These are phyloP conservation scores for Collariella sp. DNA, from an alignment of 495 filamentous ascomycete genomes.

Conservation along the genomic window DNA sequence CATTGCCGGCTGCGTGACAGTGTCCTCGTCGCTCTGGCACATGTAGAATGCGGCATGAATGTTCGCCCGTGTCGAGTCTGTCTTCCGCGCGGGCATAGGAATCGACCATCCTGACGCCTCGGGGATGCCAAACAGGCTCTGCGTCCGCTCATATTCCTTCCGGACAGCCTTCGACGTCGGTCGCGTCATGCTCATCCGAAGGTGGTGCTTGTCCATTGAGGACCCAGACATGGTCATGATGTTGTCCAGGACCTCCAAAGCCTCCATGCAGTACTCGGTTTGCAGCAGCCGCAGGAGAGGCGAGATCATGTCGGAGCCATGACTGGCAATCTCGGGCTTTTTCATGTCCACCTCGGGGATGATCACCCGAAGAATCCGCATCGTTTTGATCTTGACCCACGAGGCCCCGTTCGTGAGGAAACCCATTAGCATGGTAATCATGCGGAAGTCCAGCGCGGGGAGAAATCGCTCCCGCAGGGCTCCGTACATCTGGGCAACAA, in stretches of 20 bases:
- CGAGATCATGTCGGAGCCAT: slow-evolving; percentile 92
- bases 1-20: slow-evolving; percentile 55
- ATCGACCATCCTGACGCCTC: slow-evolving; percentile 95
- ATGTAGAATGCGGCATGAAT: slow-evolving; percentile 97
- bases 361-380: slow-evolving; percentile 78
- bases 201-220: slow-evolving; percentile 83
- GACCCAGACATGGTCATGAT: slow-evolving; percentile 92
- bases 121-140: slow-evolving; percentile 93
- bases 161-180: slow-evolving; percentile 71
- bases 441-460: slow-evolving; percentile 72
- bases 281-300: slow-evolving; percentile 84
- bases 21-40: slow-evolving; percentile 48
- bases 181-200: slow-evolving; percentile 93
- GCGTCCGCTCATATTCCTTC: slow-evolving; percentile 89
- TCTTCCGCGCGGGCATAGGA: slow-evolving; percentile 83
- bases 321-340: slow-evolving; percentile 76
- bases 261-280: slow-evolving; percentile 87
- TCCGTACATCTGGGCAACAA: slow-evolving; percentile 63
- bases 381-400: slow-evolving; percentile 86
- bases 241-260: slow-evolving; percentile 81
- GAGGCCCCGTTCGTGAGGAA: slow-evolving; percentile 77
- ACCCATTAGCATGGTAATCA: slow-evolving; percentile 84
- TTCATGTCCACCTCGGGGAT: slow-evolving; percentile 92
- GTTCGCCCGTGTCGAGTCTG: slow-evolving; percentile 72
- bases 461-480: slow-evolving; percentile 75